Evolutionary conservation across 768 basidiomycete genomes (phyloP), one percentile per base, ranked within the genome.

Genomic region (Boletus insuetus): DNA sequence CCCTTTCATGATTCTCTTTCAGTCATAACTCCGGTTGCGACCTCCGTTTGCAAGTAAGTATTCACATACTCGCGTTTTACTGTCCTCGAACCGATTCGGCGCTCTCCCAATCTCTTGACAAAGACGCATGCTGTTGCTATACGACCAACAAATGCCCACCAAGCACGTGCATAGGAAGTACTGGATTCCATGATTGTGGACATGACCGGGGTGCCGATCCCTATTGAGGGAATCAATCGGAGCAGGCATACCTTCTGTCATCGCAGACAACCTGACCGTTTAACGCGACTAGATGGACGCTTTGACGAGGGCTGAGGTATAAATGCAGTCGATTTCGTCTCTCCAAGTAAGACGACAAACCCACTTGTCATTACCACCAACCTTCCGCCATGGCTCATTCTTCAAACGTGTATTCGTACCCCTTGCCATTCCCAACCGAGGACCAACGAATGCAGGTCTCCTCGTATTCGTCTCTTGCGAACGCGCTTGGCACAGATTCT

Each of bases 391-490:
- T 72, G 69, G 16, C 49, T 16, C 41, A 60, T 42, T 49, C 59
- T 42, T 49, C 59, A 5, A 49, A 54, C 38, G 12, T 44, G 14
- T 19, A 29, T 32, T 17, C 58, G 4, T 70, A 70, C 29, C 63
- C 64, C 6, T 37, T 63, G 38, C 8, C 62, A 5, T 70, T 59
- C 40, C 62, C 68, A 19, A 60, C 43, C 43, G 58, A 56, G n/a
- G 45, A 42, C 5, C 65, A 69, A 31, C 56, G 38, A 11, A 38
- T 49, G 13, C 51, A 39, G 20, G 39, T 65, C 37, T 56, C 68
- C 22, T 52, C 66, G 16, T 66, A 72, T 17, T 67, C 62, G 14
- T 64, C 64, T 34, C 59, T 64, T 39, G 60, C 62, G 13, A 59
- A 67, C 42, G 54, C 69, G 29, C 51, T 67, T 1, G 63, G 61